Evolutionary conservation across 164 flowering plant species (phyloP), one percentile per base, ranked within the genome.

Genomic region (Tinospora cordifolia): DNA sequence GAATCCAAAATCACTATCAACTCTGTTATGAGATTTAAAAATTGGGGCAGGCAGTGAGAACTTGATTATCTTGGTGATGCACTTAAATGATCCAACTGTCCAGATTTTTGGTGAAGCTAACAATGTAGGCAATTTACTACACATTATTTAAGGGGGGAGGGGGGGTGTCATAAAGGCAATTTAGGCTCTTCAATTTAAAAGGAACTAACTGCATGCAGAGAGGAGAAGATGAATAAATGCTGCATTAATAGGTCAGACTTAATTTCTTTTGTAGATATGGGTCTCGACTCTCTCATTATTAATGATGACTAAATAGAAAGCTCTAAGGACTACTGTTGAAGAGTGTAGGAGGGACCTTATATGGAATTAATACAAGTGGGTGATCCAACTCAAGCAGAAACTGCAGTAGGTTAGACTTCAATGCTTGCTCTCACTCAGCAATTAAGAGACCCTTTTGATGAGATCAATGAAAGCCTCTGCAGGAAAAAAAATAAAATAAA

Each of bases 381-480:
- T 54, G 60, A 54, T 54, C 60, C 60, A 54, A 30, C 60, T n/a
- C 60, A 19, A 19, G 24, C 60, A 19, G 60, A 54, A 30, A 54
- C 60, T 54, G 24, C 22, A 54, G 60, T 54, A 54, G 60, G 60
- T 54, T 54, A 22, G 24, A 54, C 60, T 54, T 54, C 22, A 54
- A 54, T 54, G 60, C 60, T 54, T 54, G 22, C 24, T 54, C 60
- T 54, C 60, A n/a, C 60, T 54, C 60, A 4, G 60, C 60, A 54
- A 54, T 54, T 54, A 54, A 54, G 60, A 54, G 22, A 30, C 60
- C 60, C 24, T 17, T 51, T 54, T 54, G 60, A 54, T 54, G 60
- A 54, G 60, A 54, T 54, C 60, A 24, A 54, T 54, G 60, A 54
- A 54, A 54, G 60, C 60, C n/a, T 30, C 60, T 54, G 60, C 60